Evolutionary conservation across 75 land plant genomes (phyloP).

Genomic region (Gnetum montanum): DNA sequence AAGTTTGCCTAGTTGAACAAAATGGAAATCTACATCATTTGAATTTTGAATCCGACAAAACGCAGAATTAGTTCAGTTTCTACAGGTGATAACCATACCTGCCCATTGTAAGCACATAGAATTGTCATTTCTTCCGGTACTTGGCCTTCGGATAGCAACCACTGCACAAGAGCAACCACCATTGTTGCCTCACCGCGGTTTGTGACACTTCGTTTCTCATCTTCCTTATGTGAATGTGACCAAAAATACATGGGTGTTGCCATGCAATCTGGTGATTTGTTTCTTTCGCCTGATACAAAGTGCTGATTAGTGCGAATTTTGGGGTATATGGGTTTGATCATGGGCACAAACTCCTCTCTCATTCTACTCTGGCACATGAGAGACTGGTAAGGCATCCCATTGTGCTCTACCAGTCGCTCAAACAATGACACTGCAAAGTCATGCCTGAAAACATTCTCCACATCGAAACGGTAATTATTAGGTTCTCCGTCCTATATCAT

Average conservation of each 20-base stretch:
- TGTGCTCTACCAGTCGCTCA: slow-evolving; percentile 29
- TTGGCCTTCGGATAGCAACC: slow-evolving; percentile 18
- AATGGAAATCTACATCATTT: too few relatives aligned
- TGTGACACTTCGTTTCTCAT: slow-evolving; percentile 11
- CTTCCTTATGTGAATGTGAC: slow-evolving; percentile 14
- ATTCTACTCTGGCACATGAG: slow-evolving; percentile 13
- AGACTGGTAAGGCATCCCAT: slow-evolving; percentile 13
- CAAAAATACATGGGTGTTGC: slow-evolving; percentile 13
- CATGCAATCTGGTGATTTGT: slow-evolving; percentile 14
- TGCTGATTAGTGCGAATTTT: slow-evolving; percentile 5
- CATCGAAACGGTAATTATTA: neutral
- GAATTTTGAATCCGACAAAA: neutral
- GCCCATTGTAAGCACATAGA: slow-evolving; percentile 17
- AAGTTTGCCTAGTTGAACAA: neutral
- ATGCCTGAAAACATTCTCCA: slow-evolving; percentile 11
- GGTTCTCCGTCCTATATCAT: neutral
- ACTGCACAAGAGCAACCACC: slow-evolving; percentile 18
- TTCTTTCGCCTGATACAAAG: slow-evolving; percentile 18
- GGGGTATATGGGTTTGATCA: slow-evolving; percentile 18
- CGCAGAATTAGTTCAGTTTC: neutral
- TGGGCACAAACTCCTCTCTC: slow-evolving; percentile 18
- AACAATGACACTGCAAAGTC: slow-evolving; percentile 25
- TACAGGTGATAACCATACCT: slow-evolving; percentile 3
- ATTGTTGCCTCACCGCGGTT: slow-evolving; percentile 18
- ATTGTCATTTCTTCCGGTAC: slow-evolving; percentile 11